Conservation (phyloP, 78 protist genomes). For the Dictyostelium purpureum region DNA sequence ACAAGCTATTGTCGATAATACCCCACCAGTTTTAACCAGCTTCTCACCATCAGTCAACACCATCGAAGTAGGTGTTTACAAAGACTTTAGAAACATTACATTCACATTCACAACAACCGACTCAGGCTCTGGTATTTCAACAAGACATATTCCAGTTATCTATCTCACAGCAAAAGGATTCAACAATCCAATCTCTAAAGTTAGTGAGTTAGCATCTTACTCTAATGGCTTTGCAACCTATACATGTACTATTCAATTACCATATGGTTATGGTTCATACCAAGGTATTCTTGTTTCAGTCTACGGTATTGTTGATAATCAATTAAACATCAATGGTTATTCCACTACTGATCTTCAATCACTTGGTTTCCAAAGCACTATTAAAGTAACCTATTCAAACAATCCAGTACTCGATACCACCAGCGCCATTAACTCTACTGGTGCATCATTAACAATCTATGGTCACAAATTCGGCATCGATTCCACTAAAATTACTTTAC, state of each 20-base stretch:
- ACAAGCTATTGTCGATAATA: background rate
- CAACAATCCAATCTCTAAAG: background rate
- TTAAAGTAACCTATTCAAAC: background rate
- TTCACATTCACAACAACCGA: background rate
- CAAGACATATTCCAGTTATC: background rate
- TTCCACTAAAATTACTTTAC: background rate
- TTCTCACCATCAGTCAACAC: background rate
- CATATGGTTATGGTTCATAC: slow-evolving; percentile 20
- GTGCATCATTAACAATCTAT: background rate
- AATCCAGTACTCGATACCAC: background rate
- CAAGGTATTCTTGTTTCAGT: background rate
- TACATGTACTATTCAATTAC: background rate
- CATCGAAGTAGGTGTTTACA: background rate
- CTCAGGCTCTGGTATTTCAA: slow-evolving; percentile 1
- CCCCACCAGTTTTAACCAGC: background rate
- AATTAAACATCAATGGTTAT: slow-evolving; percentile 32
- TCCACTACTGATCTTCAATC: background rate
- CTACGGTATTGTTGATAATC: slow-evolving; percentile 19
- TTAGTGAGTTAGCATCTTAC: background rate
- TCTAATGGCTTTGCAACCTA: background rate
- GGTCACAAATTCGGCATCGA: slow-evolving; percentile 1
- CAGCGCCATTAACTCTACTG: background rate
- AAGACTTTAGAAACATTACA: background rate
- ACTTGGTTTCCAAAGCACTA: background rate
- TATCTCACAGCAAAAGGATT: background rate